These are phyloP conservation scores for Sonneratia caseolaris DNA, from an alignment of 345 rosid genomes.

Conservation along the genomic window DNA sequence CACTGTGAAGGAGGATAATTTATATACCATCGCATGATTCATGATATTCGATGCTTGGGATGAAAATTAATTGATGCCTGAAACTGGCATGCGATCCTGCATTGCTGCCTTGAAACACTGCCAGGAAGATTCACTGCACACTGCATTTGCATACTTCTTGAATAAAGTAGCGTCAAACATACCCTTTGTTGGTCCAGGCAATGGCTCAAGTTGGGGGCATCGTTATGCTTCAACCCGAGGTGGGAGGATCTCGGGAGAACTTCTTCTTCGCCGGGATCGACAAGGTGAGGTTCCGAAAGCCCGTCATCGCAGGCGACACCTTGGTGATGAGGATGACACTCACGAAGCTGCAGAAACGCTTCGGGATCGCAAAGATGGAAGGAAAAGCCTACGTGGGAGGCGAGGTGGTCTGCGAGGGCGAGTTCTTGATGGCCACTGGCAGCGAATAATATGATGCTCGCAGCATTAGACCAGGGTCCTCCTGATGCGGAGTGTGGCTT, in stretches of 20 bases:
- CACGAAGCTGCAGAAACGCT: constrained; percentile 69
- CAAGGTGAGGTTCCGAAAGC: constrained; percentile 89
- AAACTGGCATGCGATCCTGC: neutral
- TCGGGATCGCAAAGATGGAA: constrained; percentile 94
- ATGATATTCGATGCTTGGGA: neutral
- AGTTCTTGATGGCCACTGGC: constrained; percentile 79
- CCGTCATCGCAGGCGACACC: constrained; percentile 94
- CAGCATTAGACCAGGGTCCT: neutral
- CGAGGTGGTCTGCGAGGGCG: constrained; percentile 81
- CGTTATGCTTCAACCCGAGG: constrained; percentile 89
- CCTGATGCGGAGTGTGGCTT: neutral
- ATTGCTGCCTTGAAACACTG: neutral
- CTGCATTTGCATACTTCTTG: no score
- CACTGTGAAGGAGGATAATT: no score
- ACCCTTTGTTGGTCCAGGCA: constrained; percentile 41
- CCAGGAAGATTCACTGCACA: neutral
- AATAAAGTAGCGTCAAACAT: neutral
- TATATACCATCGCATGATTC: no score
- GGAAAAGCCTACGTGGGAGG: constrained; percentile 92
- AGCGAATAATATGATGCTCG: constrained; percentile 14
- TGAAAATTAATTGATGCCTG: neutral
- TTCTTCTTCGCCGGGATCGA: constrained; percentile 94
- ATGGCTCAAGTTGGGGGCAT: constrained; percentile 97
- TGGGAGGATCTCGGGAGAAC: constrained; percentile 63
- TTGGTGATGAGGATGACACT: constrained; percentile 97